Evolutionary conservation across 768 basidiomycete genomes (phyloP).

Genomic region (Russula foetens): DNA sequence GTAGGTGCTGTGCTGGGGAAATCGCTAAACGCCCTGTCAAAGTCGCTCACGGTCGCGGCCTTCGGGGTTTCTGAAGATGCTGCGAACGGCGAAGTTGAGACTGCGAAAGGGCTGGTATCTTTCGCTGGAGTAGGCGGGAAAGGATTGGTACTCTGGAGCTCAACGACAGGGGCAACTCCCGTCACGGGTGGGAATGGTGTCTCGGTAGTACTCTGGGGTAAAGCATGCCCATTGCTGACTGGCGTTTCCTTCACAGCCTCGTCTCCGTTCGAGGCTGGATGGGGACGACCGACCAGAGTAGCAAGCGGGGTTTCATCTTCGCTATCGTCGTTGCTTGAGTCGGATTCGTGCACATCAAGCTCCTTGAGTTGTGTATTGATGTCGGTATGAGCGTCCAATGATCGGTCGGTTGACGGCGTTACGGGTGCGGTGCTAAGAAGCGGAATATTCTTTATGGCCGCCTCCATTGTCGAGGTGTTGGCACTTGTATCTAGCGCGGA

Average conservation of each 20-base stretch:
- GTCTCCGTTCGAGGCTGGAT: not conserved
- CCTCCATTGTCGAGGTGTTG: constrained; percentile 7
- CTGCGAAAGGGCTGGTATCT: constrained; percentile 3
- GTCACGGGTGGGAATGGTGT: not conserved
- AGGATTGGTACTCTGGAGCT: not conserved
- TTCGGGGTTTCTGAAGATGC: constrained; percentile 6
- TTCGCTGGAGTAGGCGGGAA: constrained; percentile 13
- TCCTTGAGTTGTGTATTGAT: constrained; percentile 47
- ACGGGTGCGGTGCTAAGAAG: not conserved
- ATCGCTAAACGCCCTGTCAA: constrained; percentile 68
- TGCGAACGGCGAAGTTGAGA: constrained; percentile 14
- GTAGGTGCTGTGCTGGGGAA: constrained; percentile 33
- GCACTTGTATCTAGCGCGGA: constrained; percentile 26
- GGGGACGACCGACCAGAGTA: constrained; percentile 13
- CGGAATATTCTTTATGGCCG: constrained; percentile 5
- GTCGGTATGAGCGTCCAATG: constrained; percentile 33
- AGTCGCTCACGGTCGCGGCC: constrained; percentile 41
- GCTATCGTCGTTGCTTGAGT: constrained; percentile 38
- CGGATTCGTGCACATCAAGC: constrained; percentile 48
- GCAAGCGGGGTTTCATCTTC: constrained; percentile 25
- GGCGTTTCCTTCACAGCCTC: not conserved
- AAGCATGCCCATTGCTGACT: constrained; percentile 10
- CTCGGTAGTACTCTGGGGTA: not conserved
- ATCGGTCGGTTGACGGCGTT: constrained; percentile 1
- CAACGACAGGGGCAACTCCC: not conserved